phyloP scores from a whole-genome alignment of 2,329 filamentous ascomycete genomes.

The Paradendryphiella salina region DNA sequence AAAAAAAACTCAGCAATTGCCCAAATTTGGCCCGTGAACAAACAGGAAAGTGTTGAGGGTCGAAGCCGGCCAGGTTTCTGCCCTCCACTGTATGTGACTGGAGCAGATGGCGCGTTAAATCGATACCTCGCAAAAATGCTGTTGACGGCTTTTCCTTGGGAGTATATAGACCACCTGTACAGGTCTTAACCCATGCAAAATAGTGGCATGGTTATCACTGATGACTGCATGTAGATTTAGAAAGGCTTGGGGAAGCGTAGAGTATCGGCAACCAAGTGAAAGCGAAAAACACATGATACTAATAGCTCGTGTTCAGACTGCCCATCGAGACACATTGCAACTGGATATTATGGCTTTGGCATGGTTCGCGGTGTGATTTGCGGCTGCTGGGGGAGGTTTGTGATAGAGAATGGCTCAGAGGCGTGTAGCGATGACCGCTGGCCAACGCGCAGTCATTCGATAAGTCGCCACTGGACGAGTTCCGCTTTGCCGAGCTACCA shows the following conservation, averaged over 20 bases:
- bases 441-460: slow-evolving; percentile 42
- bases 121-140: too few relatives aligned
- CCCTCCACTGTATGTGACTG: too few relatives aligned
- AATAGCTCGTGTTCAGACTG: slow-evolving; percentile 19
- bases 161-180: too few relatives aligned
- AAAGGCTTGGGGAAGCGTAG: neutral
- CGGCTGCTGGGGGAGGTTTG: slow-evolving; percentile 10
- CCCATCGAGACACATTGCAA: slow-evolving; percentile 21
- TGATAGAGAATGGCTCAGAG: slow-evolving; percentile 28
- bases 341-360: slow-evolving; percentile 6
- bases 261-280: slow-evolving; percentile 6
- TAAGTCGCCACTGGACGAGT: slow-evolving; percentile 26
- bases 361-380: slow-evolving; percentile 7
- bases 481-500: slow-evolving; percentile 37
- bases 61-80: too few relatives aligned
- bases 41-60: too few relatives aligned
- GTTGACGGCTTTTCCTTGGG: too few relatives aligned
- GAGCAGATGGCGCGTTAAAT: too few relatives aligned
- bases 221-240: too few relatives aligned
- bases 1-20: too few relatives aligned
- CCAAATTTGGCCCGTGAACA: too few relatives aligned
- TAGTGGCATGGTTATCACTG: too few relatives aligned
- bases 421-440: slow-evolving; percentile 47
- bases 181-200: too few relatives aligned
- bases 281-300: neutral